phyloP scores from a whole-genome alignment of 2,329 filamentous ascomycete species.

The Penicillium sp. region DNA sequence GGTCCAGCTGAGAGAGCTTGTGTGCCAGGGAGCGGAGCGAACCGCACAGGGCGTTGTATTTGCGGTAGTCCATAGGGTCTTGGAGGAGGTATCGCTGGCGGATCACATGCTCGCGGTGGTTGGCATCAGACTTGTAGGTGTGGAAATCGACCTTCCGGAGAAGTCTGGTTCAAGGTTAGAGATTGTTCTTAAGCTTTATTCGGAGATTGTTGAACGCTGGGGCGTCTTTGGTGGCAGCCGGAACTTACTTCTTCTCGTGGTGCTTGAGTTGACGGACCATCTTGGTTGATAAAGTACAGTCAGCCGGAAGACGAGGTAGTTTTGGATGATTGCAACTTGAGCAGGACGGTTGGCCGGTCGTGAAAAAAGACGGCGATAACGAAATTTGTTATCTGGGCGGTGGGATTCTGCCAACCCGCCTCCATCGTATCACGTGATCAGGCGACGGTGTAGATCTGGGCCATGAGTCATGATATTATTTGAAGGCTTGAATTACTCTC shows the following conservation, averaged over 20 bases:
- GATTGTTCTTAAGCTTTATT: neutral
- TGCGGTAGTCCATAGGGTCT: conserved; percentile 80
- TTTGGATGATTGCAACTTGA: neutral
- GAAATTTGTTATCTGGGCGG: conserved; percentile 27
- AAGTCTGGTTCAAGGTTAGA: conserved; percentile 49
- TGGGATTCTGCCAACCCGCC: conserved; percentile 22
- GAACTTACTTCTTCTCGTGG: conserved; percentile 76
- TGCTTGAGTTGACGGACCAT: conserved; percentile 98
- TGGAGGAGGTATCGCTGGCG: conserved; percentile 87
- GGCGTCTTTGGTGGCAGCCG: neutral
- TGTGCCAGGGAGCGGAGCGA: conserved; percentile 89
- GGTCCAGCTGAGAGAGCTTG: conserved; percentile 74
- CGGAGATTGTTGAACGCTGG: neutral
- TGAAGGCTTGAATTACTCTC: too few species aligned
- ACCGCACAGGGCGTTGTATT: conserved; percentile 66
- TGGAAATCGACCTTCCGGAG: conserved; percentile 90
- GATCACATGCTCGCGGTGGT: conserved; percentile 78
- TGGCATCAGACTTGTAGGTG: conserved; percentile 84
- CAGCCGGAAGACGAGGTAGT: neutral
- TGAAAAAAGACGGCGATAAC: conserved; percentile 22
- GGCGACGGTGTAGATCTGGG: neutral
- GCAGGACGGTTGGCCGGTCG: neutral
- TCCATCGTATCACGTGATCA: neutral
- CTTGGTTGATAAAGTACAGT: conserved; percentile 22
- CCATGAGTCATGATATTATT: too few species aligned